phyloP scores from a whole-genome alignment of 2,329 filamentous ascomycete species.

The Thielaviopsis ethacetica region DNA sequence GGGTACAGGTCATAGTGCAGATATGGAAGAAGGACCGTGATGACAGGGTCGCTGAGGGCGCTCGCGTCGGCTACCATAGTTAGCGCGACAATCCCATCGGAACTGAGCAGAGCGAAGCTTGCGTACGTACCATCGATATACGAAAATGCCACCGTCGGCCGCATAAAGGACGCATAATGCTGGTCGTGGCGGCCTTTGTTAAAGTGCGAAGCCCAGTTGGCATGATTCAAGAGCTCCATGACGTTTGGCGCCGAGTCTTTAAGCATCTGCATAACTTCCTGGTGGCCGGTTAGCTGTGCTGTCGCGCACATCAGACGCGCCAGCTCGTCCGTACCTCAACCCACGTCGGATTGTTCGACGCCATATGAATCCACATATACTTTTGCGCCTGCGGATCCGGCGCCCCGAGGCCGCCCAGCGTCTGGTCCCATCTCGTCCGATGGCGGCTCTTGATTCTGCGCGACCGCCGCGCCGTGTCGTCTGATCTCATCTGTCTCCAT shows the following conservation, averaged over 20 bases:
- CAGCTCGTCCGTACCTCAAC: constrained; percentile 28
- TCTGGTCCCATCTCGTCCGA: background rate
- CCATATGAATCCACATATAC: constrained; percentile 31
- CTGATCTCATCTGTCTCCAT: background rate
- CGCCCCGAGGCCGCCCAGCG: background rate
- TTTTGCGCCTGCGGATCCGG: constrained; percentile 4
- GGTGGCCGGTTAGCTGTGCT: constrained; percentile 10
- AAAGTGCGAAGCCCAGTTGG: constrained; percentile 33
- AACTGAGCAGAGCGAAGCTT: too few species aligned
- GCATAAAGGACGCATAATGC: constrained; percentile 32
- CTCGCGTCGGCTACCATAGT: background rate
- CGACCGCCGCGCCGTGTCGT: background rate
- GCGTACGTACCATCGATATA: constrained; percentile 1
- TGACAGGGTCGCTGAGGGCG: constrained; percentile 16
- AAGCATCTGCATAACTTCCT: constrained; percentile 29
- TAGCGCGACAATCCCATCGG: too few species aligned
- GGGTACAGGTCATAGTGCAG: constrained; percentile 50
- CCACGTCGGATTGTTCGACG: constrained; percentile 41
- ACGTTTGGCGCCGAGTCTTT: constrained; percentile 24
- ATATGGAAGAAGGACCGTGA: constrained; percentile 40
- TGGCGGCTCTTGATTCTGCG: background rate
- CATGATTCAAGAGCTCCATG: constrained; percentile 25
- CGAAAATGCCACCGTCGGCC: constrained; percentile 19
- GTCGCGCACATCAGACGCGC: constrained; percentile 2
- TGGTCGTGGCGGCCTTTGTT: constrained; percentile 32